Evolutionary conservation across 2,329 filamentous ascomycete genomes (phyloP), one percentile per base, ranked within the genome.

Genomic region (Aspergillus thermomutatus): DNA sequence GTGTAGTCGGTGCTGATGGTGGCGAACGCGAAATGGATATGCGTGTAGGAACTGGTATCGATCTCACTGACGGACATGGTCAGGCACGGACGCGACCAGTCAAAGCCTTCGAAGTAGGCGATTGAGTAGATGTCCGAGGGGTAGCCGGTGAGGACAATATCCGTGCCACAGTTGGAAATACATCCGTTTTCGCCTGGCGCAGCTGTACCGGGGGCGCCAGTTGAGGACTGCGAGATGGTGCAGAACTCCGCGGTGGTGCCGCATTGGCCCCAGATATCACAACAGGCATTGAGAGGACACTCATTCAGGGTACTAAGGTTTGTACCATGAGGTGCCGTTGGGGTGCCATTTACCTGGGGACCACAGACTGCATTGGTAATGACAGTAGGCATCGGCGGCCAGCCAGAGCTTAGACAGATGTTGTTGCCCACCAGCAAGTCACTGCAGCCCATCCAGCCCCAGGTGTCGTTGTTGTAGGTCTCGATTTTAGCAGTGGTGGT

Each of bases 401-500:
- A 26, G 3, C 26, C 26, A 26, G 26, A 5, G 26, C 26, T 26
- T 1, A 26, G 26, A 7, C 26, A 26, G 26, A 26, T 26, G 5
- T 26, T 26, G 3, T 5, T 26, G 26, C 5, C 5, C 9, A 60
- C 48, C 14, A 61, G 61, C 14, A 81, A 59, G 14, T 65, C 51
- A 2, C 64, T 55, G 59, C 79, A 80, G 23, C 75, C 76, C 11
- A 50, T 64, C 75, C 75, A 80, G 14, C 72, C 77, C 79, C 79
- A 81, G 6, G 78, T 80, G 2, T 72, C 65, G n/a, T 67, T 72
- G 60, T 80, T 80, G 40, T 68, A 71, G 1, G 52, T 55, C 26
- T 74, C 67, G n/a, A 82, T 68, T 2, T 77, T 64, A 0, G 68
- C 60, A 0, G 66, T 56, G 0, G 69, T 77, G 5, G 80, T 60